Base-by-base conservation (phyloP, 306 rosid genomes). In the Prosopis cineraria region DNA sequence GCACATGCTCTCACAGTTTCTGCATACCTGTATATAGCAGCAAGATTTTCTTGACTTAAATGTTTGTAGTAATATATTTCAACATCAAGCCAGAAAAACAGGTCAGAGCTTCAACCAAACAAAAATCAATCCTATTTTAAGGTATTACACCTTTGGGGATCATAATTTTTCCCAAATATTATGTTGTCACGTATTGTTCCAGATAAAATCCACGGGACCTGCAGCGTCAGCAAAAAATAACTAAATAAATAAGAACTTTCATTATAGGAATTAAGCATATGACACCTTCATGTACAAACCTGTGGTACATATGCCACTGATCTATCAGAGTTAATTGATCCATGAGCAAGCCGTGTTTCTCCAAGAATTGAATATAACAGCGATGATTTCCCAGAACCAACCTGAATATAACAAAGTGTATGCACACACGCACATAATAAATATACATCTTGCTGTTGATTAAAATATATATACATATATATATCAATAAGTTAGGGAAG, bases 331-430 rank as follows among this genome's bases (percentile, higher is more conserved):
- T 63, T 80, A 45, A 92, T 65, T 76, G 87, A 92, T 79, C 98
- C 98, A 80, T 68, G 82, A 41, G 82, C 85, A 70, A 88, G 89
- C 67, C 37, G 82, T 90, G 84, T 88, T 83, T 94, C 98, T 79
- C 93, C 90, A 70, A 94, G 88, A 79, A 94, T 82, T 64, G 96
- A 89, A 89, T 86, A 85, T 72, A 94, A 63, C 68, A 94, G 72
- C 75, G 97, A 94, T 71, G 98, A 92, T 85, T 94, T 94, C 59
- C 98, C 97, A 22, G 98, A 94, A 76, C 98, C 98, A 88, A 94
- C 97, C 98, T 94, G 90, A 86, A 74, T 76, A 82, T 37, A 84
- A 72, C 41, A n/a, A 78, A 76, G 76, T 39, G 78, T 27, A 20
- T 52, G 11, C 12, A 43, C 47, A 43, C n/a, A n/a, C n/a, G n/a